phyloP scores from a whole-genome alignment of 164 flowering plant species.

The Dillenia suffruticosa region DNA sequence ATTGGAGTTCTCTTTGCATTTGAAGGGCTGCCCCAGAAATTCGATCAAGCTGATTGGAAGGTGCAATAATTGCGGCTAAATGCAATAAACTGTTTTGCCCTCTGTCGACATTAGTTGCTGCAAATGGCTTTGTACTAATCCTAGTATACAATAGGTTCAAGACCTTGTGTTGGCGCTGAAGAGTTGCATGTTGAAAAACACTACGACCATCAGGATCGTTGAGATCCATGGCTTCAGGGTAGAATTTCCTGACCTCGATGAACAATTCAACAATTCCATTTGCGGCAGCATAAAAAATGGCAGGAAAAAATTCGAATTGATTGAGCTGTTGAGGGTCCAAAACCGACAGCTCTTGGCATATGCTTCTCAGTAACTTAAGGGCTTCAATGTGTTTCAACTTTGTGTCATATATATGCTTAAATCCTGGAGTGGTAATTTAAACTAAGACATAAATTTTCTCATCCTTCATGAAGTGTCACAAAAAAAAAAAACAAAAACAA shows the following conservation, averaged over 20 bases:
- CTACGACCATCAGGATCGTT: not conserved
- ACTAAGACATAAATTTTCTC: not conserved
- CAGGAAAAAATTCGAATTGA: not conserved
- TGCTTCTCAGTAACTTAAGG: conserved; percentile 1
- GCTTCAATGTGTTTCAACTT: conserved; percentile 8
- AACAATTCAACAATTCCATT: conserved; percentile 12
- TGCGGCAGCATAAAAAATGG: not conserved
- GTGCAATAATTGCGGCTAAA: conserved; percentile 15
- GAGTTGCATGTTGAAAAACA: not conserved
- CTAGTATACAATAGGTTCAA: conserved; percentile 7
- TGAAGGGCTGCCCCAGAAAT: conserved; percentile 21
- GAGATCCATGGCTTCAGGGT: conserved; percentile 3
- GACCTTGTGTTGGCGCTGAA: conserved; percentile 9
- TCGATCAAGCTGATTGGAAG: conserved; percentile 9
- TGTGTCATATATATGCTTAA: conserved; percentile 4
- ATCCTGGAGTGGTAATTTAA: conserved; percentile 1
- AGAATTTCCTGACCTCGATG: conserved; percentile 1
- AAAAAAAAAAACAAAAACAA: too few species aligned
- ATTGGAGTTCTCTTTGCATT: conserved; percentile 20
- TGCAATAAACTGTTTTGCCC: conserved; percentile 13
- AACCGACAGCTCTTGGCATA: not conserved
- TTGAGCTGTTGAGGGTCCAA: conserved; percentile 2
- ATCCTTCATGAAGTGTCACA: too few species aligned
- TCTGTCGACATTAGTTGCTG: conserved; percentile 1
- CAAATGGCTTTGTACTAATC: conserved; percentile 1